Conservation (phyloP, 208 protist genomes). For the Angomonas desouzai region DNA sequence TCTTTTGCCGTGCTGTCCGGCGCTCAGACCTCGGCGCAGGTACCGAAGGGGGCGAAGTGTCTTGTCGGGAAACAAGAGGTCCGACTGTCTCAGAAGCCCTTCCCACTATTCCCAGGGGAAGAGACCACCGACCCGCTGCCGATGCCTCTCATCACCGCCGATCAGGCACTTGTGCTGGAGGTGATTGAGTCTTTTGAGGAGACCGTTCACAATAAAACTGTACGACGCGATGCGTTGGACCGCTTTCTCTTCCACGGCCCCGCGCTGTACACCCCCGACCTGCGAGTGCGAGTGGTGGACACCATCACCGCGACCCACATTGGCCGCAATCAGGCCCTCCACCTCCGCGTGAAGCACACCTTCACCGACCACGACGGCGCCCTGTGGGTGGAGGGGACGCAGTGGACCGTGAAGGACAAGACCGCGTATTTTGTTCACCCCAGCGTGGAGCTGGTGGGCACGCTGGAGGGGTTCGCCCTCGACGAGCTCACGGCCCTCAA, state of each 20-base stretch:
- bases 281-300: conserved; percentile 21
- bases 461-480: conserved; percentile 53
- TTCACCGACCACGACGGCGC: conserved; percentile 22
- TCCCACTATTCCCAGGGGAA: conserved; percentile 89
- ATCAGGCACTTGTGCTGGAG: conserved; percentile 38
- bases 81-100: conserved; percentile 73
- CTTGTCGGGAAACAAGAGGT: conserved; percentile 46
- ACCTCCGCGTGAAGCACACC: conserved; percentile 21
- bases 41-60: not conserved
- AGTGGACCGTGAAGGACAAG: conserved; percentile 62
- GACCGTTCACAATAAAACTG: not conserved
- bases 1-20: conserved; percentile 6
- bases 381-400: conserved; percentile 63
- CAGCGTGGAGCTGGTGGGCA: conserved; percentile 52
- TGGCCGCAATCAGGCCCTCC: conserved; percentile 19
- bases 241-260: conserved; percentile 36
- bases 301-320: conserved; percentile 13
- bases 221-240: conserved; percentile 13
- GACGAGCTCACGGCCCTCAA: conserved; percentile 72
- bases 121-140: conserved; percentile 24
- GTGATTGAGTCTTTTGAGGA: conserved; percentile 16
- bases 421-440: conserved; percentile 71
- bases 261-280: conserved; percentile 31
- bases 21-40: conserved; percentile 5
- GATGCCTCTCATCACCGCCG: conserved; percentile 53